These are phyloP conservation scores for Spinellus fusiger DNA, from an alignment of 192 early-diverging fungal genomes.

Conservation along the genomic window DNA sequence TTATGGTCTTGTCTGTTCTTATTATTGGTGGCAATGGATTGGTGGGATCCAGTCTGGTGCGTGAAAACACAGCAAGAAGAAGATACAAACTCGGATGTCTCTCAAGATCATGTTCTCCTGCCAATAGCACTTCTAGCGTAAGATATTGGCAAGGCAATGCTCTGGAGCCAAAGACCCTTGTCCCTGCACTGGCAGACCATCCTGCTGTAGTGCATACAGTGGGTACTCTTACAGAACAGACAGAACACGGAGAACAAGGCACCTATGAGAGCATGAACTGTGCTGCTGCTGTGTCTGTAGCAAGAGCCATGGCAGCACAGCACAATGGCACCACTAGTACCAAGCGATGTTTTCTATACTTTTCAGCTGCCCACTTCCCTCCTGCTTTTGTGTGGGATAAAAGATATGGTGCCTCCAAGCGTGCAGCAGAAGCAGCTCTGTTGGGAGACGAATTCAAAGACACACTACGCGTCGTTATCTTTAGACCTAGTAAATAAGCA, in stretches of 20 bases:
- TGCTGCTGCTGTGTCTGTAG: conserved; percentile 14
- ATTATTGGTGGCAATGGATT: conserved; percentile 15
- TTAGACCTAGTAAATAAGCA: conserved; percentile 22
- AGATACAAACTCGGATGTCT: neutral
- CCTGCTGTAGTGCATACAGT: conserved; percentile 17
- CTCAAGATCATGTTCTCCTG: conserved; percentile 3
- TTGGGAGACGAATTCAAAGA: conserved; percentile 11
- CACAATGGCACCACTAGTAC: neutral
- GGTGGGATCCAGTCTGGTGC: conserved; percentile 7
- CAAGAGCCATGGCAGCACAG: conserved; percentile 9
- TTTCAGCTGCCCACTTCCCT: conserved; percentile 18
- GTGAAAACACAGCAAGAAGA: neutral
- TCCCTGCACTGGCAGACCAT: neutral
- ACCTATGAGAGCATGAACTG: conserved; percentile 19
- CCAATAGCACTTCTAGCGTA: neutral
- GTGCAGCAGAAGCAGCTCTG: conserved; percentile 19
- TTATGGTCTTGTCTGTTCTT: neutral
- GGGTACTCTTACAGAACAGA: conserved; percentile 15
- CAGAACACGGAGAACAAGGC: conserved; percentile 2
- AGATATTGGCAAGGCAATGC: conserved; percentile 15
- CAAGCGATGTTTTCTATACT: conserved; percentile 21
- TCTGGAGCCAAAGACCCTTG: neutral
- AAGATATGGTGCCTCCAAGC: conserved; percentile 13
- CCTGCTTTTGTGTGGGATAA: conserved; percentile 13
- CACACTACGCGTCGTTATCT: conserved; percentile 9